Evolutionary conservation across 176 grass and related monocot species (phyloP).

Genomic region (Coix lacrymajobi): DNA sequence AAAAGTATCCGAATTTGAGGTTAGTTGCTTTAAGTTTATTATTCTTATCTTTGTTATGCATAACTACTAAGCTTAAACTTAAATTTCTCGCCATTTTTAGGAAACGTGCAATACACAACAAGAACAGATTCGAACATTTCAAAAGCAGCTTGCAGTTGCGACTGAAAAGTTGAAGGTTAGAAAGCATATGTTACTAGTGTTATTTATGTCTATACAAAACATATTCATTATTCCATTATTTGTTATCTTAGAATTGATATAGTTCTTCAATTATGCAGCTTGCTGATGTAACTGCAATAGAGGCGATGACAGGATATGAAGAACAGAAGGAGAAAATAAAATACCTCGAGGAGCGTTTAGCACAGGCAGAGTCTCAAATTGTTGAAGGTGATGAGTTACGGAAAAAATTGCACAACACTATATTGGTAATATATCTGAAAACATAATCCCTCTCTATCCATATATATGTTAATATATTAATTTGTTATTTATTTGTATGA

Average conservation of each 20-base stretch:
- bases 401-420: constrained; percentile 92
- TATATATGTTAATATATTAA: background rate
- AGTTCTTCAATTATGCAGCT: constrained; percentile 42
- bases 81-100: constrained; percentile 22
- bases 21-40: constrained; percentile 26
- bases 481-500: background rate
- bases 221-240: background rate
- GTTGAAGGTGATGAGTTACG: constrained; percentile 76
- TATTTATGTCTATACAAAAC: background rate
- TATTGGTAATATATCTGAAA: constrained; percentile 52
- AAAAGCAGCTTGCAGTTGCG: constrained; percentile 53
- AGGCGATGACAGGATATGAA: constrained; percentile 66
- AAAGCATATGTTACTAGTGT: background rate
- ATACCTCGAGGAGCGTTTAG: constrained; percentile 64
- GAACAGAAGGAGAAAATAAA: constrained; percentile 60
- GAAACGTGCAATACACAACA: constrained; percentile 47
- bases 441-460: background rate
- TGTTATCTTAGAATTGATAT: background rate
- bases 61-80: background rate
- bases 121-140: constrained; percentile 52
- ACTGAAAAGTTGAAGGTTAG: constrained; percentile 65
- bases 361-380: constrained; percentile 74
- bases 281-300: constrained; percentile 65
- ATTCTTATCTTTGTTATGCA: background rate
- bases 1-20: constrained; percentile 60